Conservation (phyloP, 2,329 filamentous ascomycete genomes). For the Microcyclospora pomicola region DNA sequence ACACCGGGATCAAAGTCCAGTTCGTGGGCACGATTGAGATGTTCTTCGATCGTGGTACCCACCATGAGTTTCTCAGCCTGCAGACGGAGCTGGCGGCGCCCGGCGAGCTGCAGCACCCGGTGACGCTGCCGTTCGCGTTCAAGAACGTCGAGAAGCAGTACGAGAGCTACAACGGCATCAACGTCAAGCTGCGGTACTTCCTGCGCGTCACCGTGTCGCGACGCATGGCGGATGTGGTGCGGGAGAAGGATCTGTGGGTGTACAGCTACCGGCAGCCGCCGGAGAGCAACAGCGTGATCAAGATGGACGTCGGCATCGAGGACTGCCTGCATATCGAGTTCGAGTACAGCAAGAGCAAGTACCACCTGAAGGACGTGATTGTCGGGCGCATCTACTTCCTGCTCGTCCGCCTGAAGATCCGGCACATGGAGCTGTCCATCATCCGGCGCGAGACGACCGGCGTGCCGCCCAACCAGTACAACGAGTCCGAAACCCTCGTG, state of each 20-base stretch:
- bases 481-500: conserved; percentile 95
- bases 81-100: conserved; percentile 94
- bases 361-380: conserved; percentile 97
- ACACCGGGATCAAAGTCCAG: conserved; percentile 98
- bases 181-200: conserved; percentile 97
- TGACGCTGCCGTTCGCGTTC: conserved; percentile 99
- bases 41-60: conserved; percentile 98
- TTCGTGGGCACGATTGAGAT: conserved; percentile 99
- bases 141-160: conserved; percentile 99
- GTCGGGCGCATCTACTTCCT: conserved; percentile 98
- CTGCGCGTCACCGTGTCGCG: conserved; percentile 91
- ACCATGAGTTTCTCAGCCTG: conserved; percentile 96
- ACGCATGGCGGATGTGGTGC: conserved; percentile 93
- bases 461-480: conserved; percentile 95
- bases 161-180: conserved; percentile 99
- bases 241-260: conserved; percentile 99
- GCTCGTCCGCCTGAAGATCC: conserved; percentile 93
- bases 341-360: conserved; percentile 98
- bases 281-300: conserved; percentile 96
- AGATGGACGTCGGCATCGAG: conserved; percentile 99
- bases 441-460: conserved; percentile 95
- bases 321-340: conserved; percentile 99
- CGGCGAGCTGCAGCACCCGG: conserved; percentile 93
- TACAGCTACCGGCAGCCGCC: conserved; percentile 97
- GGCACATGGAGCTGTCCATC: conserved; percentile 98